Conservation (phyloP, 768 basidiomycete genomes). For the Suillus sp. region DNA sequence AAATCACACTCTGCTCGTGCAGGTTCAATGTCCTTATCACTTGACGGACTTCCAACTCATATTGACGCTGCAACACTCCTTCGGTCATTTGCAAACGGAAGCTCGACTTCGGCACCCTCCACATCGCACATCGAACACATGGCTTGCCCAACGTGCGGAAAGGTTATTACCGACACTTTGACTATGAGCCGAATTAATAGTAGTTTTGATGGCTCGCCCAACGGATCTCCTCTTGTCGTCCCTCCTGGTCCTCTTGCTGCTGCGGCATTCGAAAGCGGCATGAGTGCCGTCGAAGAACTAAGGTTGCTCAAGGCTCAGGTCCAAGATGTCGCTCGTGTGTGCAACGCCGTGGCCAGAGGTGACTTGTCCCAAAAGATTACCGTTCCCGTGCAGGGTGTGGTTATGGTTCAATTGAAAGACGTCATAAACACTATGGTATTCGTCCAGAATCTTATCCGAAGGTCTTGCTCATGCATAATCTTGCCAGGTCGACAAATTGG, state of each 20-base stretch:
- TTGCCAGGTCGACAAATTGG: slow-evolving; percentile 63
- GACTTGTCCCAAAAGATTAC: slow-evolving; percentile 80
- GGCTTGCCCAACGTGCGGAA: slow-evolving; percentile 59
- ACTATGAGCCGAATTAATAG: slow-evolving; percentile 35
- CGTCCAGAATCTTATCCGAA: slow-evolving; percentile 9
- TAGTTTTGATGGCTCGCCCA: slow-evolving; percentile 29
- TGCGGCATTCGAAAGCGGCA: slow-evolving; percentile 58
- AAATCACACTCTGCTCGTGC: slow-evolving; percentile 33
- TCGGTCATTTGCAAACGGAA: slow-evolving; percentile 32
- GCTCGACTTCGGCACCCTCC: slow-evolving; percentile 46
- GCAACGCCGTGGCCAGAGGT: slow-evolving; percentile 77
- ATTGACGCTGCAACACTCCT: slow-evolving; percentile 39
- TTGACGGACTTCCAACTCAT: slow-evolving; percentile 48
- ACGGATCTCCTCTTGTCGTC: slow-evolving; percentile 46
- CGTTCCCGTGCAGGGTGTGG: slow-evolving; percentile 74
- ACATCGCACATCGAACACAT: slow-evolving; percentile 43
- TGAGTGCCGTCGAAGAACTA: slow-evolving; percentile 77
- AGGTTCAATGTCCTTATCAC: slow-evolving; percentile 51
- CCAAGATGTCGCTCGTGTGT: slow-evolving; percentile 77
- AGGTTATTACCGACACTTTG: slow-evolving; percentile 46
- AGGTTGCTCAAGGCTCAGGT: slow-evolving; percentile 82
- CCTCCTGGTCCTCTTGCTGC: slow-evolving; percentile 57
- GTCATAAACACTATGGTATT: slow-evolving; percentile 70
- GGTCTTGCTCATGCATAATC: slow-evolving; percentile 1
- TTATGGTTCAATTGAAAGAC: slow-evolving; percentile 81